Conservation (phyloP, 1,139 yeast species). For the Suhomyces yuchorum region DNA sequence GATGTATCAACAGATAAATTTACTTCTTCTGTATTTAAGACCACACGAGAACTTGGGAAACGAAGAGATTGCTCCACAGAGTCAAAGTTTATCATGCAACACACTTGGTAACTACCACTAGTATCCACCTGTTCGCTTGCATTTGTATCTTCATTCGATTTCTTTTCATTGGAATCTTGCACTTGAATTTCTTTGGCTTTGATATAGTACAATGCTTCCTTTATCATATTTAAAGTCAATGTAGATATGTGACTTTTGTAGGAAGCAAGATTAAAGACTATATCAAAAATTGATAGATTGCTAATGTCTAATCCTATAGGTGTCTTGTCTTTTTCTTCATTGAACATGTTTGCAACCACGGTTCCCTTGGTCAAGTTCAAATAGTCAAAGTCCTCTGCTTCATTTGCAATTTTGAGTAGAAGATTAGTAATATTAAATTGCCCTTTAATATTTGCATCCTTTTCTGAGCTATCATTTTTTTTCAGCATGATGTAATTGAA, state of each 20-base stretch:
- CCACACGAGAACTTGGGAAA: conserved; percentile 9
- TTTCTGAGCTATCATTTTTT: conserved; percentile 6
- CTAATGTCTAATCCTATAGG: conserved; percentile 18
- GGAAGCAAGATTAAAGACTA: conserved; percentile 24
- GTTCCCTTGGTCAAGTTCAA: conserved; percentile 19
- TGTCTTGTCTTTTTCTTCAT: conserved; percentile 15
- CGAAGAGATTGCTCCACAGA: conserved; percentile 20
- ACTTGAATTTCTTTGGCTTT: neutral
- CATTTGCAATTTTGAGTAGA: conserved; percentile 11
- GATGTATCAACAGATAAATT: conserved; percentile 11
- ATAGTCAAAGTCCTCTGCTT: conserved; percentile 18
- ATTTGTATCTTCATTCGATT: neutral
- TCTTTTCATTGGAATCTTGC: neutral
- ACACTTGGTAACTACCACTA: conserved; percentile 2
- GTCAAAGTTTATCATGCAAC: conserved; percentile 15
- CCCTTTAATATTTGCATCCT: conserved; percentile 1
- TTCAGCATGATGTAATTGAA: conserved; percentile 45
- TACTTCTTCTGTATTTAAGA: conserved; percentile 2
- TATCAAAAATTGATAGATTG: conserved; percentile 16
- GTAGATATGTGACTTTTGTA: conserved; percentile 30
- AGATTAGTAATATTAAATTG: conserved; percentile 11
- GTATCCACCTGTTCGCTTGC: neutral
- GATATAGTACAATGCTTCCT: conserved; percentile 4
- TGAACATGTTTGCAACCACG: conserved; percentile 7
- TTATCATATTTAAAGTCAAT: conserved; percentile 18